Evolutionary conservation across 192 early-diverging fungal genomes (phyloP).

Genomic region (Lobosporangium transversale): DNA sequence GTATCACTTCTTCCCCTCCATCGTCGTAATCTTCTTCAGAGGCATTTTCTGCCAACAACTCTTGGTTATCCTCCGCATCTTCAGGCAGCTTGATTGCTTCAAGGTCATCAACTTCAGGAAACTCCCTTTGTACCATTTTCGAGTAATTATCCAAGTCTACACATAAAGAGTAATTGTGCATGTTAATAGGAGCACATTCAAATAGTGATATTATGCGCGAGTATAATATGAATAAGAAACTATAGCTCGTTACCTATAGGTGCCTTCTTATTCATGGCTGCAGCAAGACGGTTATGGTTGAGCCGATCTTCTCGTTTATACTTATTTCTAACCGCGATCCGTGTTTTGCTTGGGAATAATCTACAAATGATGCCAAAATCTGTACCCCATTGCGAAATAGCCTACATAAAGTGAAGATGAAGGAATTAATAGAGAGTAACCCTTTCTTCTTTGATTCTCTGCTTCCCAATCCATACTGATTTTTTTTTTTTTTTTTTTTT

Average conservation of each 20-base stretch:
- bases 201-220: not conserved
- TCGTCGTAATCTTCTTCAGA: slow-evolving; percentile 22
- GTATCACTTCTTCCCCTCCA: slow-evolving; percentile 10
- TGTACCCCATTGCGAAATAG: slow-evolving; percentile 57
- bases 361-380: slow-evolving; percentile 56
- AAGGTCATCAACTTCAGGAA: slow-evolving; percentile 27
- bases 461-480: not conserved
- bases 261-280: slow-evolving; percentile 28
- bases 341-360: slow-evolving; percentile 46
- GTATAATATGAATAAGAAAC: too few species aligned
- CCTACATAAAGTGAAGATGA: slow-evolving; percentile 20
- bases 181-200: not conserved
- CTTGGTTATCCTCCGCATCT: slow-evolving; percentile 2
- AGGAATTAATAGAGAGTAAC: too few species aligned
- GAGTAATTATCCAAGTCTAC: slow-evolving; percentile 42
- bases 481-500: too few species aligned
- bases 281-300: slow-evolving; percentile 37
- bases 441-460: not conserved
- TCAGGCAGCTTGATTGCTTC: slow-evolving; percentile 18
- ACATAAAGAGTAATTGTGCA: too few species aligned
- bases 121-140: slow-evolving; percentile 12
- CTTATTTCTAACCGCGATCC: slow-evolving; percentile 53
- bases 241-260: slow-evolving; percentile 47
- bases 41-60: slow-evolving; percentile 1
- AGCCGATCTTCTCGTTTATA: slow-evolving; percentile 54